A percentile compares a stretch with the other conserved stretches of the same genome.
Evolutionary conservation across 805 yeast species (phyloP).

Genomic region (Hanseniaspora hatyaiensis): DNA sequence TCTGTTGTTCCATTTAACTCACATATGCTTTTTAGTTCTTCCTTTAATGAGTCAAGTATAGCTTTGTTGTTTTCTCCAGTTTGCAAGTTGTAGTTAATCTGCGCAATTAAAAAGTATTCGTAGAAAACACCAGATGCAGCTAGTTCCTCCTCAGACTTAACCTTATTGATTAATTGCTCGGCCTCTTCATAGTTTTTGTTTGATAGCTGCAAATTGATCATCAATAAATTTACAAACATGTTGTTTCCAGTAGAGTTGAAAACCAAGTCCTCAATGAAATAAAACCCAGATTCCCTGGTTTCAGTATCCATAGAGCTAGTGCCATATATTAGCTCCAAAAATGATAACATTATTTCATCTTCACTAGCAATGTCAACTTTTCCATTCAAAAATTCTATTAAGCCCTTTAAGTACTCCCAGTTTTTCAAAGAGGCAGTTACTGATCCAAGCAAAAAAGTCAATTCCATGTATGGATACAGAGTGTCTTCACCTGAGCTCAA

Average conservation of each 20-base stretch:
- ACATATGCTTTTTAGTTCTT: slow-evolving; percentile 16
- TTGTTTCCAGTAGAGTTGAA: slow-evolving; percentile 25
- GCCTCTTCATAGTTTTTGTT: slow-evolving; percentile 77
- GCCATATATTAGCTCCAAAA: slow-evolving; percentile 64
- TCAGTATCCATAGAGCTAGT: slow-evolving; percentile 34
- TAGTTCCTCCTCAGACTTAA: slow-evolving; percentile 36
- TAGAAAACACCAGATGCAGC: slow-evolving; percentile 32
- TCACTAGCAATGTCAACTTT: slow-evolving; percentile 36
- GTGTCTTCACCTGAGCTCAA: slow-evolving; percentile 4
- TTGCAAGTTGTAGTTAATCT: slow-evolving; percentile 50
- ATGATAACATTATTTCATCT: slow-evolving; percentile 66
- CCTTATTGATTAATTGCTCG: slow-evolving; percentile 43
- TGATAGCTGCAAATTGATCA: slow-evolving; percentile 65
- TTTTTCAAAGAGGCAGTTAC: slow-evolving; percentile 13
- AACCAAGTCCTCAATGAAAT: slow-evolving; percentile 66
- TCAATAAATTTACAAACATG: slow-evolving; percentile 41
- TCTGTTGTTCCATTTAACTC: slow-evolving; percentile 32
- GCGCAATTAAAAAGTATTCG: slow-evolving; percentile 48
- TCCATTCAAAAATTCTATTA: slow-evolving; percentile 18
- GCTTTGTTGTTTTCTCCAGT: slow-evolving; percentile 31
- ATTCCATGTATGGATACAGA: slow-evolving; percentile 19
- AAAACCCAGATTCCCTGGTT: slow-evolving; percentile 36
- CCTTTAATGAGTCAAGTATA: slow-evolving; percentile 33
- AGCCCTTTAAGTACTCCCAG: slow-evolving; percentile 14
- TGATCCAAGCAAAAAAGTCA: slow-evolving; percentile 14